phyloP scores from a whole-genome alignment of 352 stramenopile genomes.

The Thalassiosira hispida region DNA sequence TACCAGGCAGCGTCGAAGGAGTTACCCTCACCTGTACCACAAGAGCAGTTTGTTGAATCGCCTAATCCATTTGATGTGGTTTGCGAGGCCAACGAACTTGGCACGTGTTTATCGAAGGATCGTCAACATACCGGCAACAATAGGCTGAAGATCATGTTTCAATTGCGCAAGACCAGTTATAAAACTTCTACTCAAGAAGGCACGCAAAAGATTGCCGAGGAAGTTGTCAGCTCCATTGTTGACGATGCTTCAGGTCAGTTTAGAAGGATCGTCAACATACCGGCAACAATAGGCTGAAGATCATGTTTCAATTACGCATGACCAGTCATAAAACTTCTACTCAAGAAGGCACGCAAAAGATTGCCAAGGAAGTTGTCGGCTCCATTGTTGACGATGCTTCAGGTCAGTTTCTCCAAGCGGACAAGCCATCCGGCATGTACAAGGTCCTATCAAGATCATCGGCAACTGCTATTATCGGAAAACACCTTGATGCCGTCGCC shows the following conservation, averaged over 20 bases:
- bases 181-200: not conserved
- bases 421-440: not conserved
- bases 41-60: not conserved
- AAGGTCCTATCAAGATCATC: not conserved
- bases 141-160: slow-evolving; percentile 7
- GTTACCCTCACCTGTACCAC: not conserved
- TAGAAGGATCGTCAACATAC: not conserved
- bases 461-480: not conserved
- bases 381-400: slow-evolving; percentile 14
- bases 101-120: not conserved
- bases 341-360: not conserved
- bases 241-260: slow-evolving; percentile 5
- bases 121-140: slow-evolving; percentile 9
- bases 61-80: slow-evolving; percentile 16
- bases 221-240: slow-evolving; percentile 8
- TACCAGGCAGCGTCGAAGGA: not conserved
- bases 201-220: not conserved
- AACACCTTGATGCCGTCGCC: not conserved
- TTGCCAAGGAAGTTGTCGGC: not conserved
- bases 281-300: slow-evolving; percentile 17
- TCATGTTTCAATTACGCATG: slow-evolving; percentile 1
- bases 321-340: not conserved
- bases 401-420: slow-evolving; percentile 4
- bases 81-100: slow-evolving; percentile 1
- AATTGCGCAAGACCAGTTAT: not conserved